These are phyloP conservation scores for Eutrema japonicum DNA, from an alignment of 345 rosid species.

Conservation along the genomic window DNA sequence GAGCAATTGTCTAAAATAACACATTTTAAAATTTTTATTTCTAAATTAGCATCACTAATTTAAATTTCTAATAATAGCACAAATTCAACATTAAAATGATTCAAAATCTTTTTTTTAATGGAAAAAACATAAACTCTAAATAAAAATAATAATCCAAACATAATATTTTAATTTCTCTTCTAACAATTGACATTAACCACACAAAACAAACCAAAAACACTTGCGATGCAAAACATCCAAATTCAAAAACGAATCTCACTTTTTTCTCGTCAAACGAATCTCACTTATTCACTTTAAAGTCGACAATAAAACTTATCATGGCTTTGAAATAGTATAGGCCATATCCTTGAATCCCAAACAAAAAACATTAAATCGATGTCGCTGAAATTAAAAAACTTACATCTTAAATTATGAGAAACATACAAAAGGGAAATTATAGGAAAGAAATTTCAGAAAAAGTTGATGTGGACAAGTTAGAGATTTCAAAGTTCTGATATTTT, in stretches of 20 bases:
- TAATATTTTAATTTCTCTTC: too few species aligned
- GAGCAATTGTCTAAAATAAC: too few species aligned
- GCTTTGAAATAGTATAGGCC: slow-evolving; percentile 27
- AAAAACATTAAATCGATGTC: slow-evolving; percentile 34
- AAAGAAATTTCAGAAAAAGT: slow-evolving; percentile 17
- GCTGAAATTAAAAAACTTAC: slow-evolving; percentile 18
- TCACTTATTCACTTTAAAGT: neutral
- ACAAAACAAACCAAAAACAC: neutral
- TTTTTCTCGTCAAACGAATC: slow-evolving; percentile 10
- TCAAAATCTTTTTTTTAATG: too few species aligned
- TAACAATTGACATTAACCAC: too few species aligned
- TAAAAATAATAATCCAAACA: too few species aligned
- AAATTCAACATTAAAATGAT: too few species aligned
- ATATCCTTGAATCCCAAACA: slow-evolving; percentile 24
- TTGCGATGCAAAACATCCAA: neutral
- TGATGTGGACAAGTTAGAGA: slow-evolving; percentile 32
- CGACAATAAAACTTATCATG: slow-evolving; percentile 28
- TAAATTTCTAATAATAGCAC: too few species aligned
- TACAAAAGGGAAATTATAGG: slow-evolving; percentile 23
- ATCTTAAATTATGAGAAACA: slow-evolving; percentile 38
- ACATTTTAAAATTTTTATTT: too few species aligned
- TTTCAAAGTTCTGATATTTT: slow-evolving; percentile 28
- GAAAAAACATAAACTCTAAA: too few species aligned
- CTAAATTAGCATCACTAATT: too few species aligned
- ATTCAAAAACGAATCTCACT: slow-evolving; percentile 22